These are phyloP conservation scores for Mucor piriformis DNA, from an alignment of 371 early-diverging fungal species.

Conservation along the genomic window DNA sequence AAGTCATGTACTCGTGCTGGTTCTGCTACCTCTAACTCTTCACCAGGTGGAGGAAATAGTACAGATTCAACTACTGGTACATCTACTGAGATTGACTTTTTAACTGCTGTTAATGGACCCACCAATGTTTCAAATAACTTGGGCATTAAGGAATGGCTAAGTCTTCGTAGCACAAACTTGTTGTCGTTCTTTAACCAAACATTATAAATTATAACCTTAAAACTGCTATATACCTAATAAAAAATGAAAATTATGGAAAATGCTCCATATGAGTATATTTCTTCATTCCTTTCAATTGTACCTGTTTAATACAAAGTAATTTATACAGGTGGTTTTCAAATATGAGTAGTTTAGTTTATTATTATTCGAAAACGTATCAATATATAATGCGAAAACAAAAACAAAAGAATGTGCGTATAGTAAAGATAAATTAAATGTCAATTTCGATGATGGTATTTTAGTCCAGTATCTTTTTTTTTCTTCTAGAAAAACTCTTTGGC, in stretches of 20 bases:
- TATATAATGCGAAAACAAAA: too few relatives aligned
- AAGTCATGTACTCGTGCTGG: conserved; percentile 19
- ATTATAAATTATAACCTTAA: background rate
- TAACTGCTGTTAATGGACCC: conserved; percentile 20
- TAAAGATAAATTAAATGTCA: background rate
- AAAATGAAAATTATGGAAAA: background rate
- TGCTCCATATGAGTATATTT: background rate
- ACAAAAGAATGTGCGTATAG: background rate
- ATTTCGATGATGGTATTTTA: background rate
- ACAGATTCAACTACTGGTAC: background rate
- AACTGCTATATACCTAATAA: background rate
- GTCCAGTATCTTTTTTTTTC: background rate
- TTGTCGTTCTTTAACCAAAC: conserved; percentile 7
- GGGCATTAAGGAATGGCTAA: conserved; percentile 26
- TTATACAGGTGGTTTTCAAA: background rate
- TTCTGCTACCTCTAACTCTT: background rate
- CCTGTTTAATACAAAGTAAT: background rate
- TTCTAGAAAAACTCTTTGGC: conserved; percentile 21
- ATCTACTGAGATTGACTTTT: conserved; percentile 1
- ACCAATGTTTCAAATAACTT: conserved; percentile 1
- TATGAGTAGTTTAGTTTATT: background rate
- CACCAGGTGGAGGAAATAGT: background rate
- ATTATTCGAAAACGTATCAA: background rate
- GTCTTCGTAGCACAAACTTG: conserved; percentile 12
- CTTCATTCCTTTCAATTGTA: background rate